A percentile compares a stretch with the other conserved stretches of the same genome.
Conservation (phyloP, 768 basidiomycete species). For the Boletus insuetus region DNA sequence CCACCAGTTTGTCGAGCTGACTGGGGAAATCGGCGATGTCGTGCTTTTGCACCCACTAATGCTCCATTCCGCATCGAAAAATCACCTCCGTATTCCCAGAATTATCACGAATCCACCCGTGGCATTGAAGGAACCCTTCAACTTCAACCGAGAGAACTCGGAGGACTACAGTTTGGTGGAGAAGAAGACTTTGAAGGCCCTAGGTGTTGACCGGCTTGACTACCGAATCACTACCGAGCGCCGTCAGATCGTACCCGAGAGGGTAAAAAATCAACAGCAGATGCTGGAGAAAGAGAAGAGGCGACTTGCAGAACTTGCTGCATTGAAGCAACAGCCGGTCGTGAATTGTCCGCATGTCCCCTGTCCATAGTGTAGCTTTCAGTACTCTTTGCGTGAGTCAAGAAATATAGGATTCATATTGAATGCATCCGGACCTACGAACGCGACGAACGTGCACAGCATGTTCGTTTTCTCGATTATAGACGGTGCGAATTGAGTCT, state of each 20-base stretch:
- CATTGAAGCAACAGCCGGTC: no score
- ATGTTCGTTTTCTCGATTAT: neutral
- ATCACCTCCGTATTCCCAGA: slow-evolving; percentile 51
- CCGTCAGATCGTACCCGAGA: slow-evolving; percentile 1
- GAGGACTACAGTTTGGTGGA: slow-evolving; percentile 6
- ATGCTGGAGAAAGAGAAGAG: slow-evolving; percentile 8
- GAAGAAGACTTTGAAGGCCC: slow-evolving; percentile 1
- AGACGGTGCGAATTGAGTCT: neutral
- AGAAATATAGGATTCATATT: no score
- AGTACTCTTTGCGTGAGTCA: neutral
- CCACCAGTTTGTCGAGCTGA: neutral
- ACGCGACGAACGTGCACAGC: neutral
- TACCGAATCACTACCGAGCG: slow-evolving; percentile 1
- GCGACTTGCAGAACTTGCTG: neutral
- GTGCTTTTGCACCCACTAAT: slow-evolving; percentile 52
- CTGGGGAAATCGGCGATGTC: slow-evolving; percentile 6
- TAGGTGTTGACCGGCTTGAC: slow-evolving; percentile 9
- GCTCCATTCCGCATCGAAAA: slow-evolving; percentile 63
- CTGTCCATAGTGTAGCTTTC: no score
- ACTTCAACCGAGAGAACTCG: slow-evolving; percentile 24
- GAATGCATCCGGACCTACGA: no score
- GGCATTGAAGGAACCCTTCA: slow-evolving; percentile 51
- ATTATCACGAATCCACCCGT: slow-evolving; percentile 69
- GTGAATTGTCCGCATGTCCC: no score
- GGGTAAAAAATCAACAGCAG: neutral